Evolutionary conservation across 2,329 filamentous ascomycete genomes (phyloP).

Genomic region (Talaromyces sp.): DNA sequence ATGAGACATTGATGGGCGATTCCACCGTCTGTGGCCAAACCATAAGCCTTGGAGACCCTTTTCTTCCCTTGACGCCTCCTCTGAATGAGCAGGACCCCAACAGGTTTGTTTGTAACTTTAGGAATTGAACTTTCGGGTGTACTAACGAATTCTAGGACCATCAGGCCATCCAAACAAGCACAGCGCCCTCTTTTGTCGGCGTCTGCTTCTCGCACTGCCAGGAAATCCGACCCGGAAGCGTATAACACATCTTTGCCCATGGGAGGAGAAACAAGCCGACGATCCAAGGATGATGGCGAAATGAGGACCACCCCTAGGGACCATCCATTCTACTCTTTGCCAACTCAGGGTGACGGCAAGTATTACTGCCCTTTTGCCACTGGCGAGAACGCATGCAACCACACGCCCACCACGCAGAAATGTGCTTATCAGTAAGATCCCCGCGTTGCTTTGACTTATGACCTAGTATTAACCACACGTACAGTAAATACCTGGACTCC

Average conservation of each 20-base stretch:
- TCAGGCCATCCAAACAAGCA: slow-evolving; percentile 32
- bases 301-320: slow-evolving; percentile 36
- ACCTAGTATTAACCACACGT: slow-evolving; percentile 16
- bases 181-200: slow-evolving; percentile 32
- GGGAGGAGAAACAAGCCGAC: slow-evolving; percentile 28
- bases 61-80: slow-evolving; percentile 34
- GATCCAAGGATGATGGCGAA: slow-evolving; percentile 34
- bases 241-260: slow-evolving; percentile 27
- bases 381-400: slow-evolving; percentile 67
- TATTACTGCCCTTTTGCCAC: slow-evolving; percentile 86
- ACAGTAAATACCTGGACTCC: slow-evolving; percentile 93
- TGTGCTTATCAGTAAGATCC: slow-evolving; percentile 91
- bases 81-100: slow-evolving; percentile 36
- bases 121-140: neutral
- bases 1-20: slow-evolving; percentile 34
- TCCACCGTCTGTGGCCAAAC: slow-evolving; percentile 29
- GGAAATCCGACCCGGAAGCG: slow-evolving; percentile 33
- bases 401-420: slow-evolving; percentile 93
- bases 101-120: slow-evolving; percentile 28
- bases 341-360: slow-evolving; percentile 61
- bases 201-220: slow-evolving; percentile 24
- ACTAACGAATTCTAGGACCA: slow-evolving; percentile 25
- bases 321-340: slow-evolving; percentile 37
- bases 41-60: slow-evolving; percentile 33
- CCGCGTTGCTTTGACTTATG: neutral